Percentiles rank a stretch among this genome's conserved stretches.
Evolutionary conservation across 1,139 yeast genomes (phyloP).

Genomic region (Hyphopichia pseudoburtonii): DNA sequence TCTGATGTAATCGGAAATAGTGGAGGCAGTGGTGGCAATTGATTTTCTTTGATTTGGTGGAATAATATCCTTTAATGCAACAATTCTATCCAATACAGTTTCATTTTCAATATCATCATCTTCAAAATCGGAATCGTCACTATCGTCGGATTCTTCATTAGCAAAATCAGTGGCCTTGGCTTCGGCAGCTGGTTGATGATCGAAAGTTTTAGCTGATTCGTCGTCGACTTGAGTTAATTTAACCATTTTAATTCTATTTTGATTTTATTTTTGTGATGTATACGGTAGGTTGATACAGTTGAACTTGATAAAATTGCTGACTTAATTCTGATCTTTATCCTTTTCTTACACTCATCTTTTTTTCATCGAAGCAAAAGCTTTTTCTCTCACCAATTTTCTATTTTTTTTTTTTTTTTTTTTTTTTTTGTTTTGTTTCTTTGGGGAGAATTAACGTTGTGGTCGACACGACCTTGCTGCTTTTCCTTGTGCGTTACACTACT

Average conservation of each 20-base stretch:
- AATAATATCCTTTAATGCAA: constrained; percentile 87
- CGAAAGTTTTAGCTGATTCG: constrained; percentile 31
- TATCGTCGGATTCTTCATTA: constrained; percentile 49
- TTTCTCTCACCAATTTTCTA: not conserved
- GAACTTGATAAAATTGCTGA: too few relatives aligned
- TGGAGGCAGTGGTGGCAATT: constrained; percentile 33
- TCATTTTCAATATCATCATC: constrained; percentile 83
- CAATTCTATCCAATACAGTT: constrained; percentile 80
- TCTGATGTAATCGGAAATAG: constrained; percentile 38
- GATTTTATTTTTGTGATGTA: too few relatives aligned
- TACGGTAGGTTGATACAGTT: too few relatives aligned
- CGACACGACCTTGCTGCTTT: constrained; percentile 1
- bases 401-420: not conserved
- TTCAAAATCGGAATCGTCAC: constrained; percentile 56
- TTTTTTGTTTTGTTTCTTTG: not conserved
- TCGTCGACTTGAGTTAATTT: constrained; percentile 72
- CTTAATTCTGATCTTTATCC: too few relatives aligned
- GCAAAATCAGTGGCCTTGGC: constrained; percentile 26
- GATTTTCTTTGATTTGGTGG: constrained; percentile 82
- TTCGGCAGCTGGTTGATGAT: constrained; percentile 17
- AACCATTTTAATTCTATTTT: too few relatives aligned
- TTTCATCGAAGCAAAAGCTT: constrained; percentile 1
- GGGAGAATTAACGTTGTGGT: not conserved
- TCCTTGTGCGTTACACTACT: constrained; percentile 3
- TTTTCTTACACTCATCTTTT: not conserved